Conservation (phyloP, 2,329 filamentous ascomycete genomes). For the Fusarium ramigenum region DNA sequence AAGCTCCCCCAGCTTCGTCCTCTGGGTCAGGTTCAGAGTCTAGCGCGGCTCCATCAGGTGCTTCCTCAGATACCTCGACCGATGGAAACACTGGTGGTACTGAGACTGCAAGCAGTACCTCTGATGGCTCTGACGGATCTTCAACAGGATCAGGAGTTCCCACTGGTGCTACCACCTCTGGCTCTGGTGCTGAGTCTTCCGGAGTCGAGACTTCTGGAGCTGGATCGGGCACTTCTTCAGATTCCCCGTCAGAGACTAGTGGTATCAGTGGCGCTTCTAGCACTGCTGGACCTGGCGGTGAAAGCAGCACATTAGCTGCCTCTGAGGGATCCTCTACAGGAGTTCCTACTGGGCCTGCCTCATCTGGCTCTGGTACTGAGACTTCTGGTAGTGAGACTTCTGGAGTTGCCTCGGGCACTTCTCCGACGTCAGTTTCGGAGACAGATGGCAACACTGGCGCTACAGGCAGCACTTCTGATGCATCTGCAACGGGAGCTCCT, state of each 20-base stretch:
- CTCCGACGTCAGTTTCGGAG: too few relatives aligned
- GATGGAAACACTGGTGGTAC: neutral
- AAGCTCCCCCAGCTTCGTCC: neutral
- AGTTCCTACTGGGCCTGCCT: too few relatives aligned
- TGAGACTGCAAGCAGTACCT: neutral
- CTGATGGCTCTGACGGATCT: neutral
- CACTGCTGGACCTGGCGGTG: too few relatives aligned
- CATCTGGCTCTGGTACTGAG: neutral
- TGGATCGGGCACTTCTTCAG: neutral
- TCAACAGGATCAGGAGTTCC: neutral
- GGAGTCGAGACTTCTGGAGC: neutral
- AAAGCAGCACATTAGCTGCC: too few relatives aligned
- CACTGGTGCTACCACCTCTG: neutral
- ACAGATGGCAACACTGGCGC: too few relatives aligned
- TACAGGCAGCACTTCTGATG: too few relatives aligned
- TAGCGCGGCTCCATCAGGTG: neutral
- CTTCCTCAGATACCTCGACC: neutral
- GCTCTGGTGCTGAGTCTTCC: neutral
- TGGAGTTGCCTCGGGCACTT: too few relatives aligned
- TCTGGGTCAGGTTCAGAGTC: neutral
- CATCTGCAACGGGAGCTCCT: too few relatives aligned
- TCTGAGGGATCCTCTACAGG: too few relatives aligned
- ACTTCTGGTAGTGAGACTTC: too few relatives aligned
- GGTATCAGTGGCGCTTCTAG: too few relatives aligned
- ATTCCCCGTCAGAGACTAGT: neutral